A percentile compares a stretch with the other conserved stretches of the same genome.
These are phyloP conservation scores for Westerdykella sp. DNA, from an alignment of 2,329 filamentous ascomycete genomes.

Conservation along the genomic window DNA sequence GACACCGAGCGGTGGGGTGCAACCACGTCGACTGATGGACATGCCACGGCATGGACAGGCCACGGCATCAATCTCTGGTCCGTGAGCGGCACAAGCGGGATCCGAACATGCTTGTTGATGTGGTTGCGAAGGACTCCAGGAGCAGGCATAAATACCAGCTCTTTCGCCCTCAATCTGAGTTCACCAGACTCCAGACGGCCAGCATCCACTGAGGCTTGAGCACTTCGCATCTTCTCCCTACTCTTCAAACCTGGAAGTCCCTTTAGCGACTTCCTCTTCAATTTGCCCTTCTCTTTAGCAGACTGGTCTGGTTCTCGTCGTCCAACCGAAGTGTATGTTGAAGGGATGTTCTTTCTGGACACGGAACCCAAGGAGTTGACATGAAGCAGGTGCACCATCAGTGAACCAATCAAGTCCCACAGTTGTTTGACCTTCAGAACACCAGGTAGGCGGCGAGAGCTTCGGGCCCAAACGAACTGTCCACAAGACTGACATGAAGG, in stretches of 20 bases:
- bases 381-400: constrained; percentile 13
- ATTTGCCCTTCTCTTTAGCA: not conserved
- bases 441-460: constrained; percentile 24
- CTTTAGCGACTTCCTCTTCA: constrained; percentile 19
- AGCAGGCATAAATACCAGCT: constrained; percentile 39
- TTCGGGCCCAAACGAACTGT: constrained; percentile 25
- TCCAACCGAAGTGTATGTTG: constrained; percentile 33
- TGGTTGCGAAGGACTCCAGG: constrained; percentile 17
- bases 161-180: constrained; percentile 16
- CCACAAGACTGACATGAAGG: constrained; percentile 25
- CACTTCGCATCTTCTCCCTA: constrained; percentile 18
- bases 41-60: constrained; percentile 34
- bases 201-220: constrained; percentile 26
- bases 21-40: constrained; percentile 37
- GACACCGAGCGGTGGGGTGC: constrained; percentile 37
- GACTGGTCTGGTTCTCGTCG: constrained; percentile 13
- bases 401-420: constrained; percentile 19
- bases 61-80: constrained; percentile 34
- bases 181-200: constrained; percentile 25
- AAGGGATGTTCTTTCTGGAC: constrained; percentile 14
- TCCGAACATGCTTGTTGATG: constrained; percentile 19
- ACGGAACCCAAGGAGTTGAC: constrained; percentile 27
- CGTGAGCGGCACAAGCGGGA: constrained; percentile 27
- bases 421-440: constrained; percentile 16
- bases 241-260: constrained; percentile 26